Base-by-base conservation (phyloP, 805 yeast species). In the Wickerhamiella occidentalis region DNA sequence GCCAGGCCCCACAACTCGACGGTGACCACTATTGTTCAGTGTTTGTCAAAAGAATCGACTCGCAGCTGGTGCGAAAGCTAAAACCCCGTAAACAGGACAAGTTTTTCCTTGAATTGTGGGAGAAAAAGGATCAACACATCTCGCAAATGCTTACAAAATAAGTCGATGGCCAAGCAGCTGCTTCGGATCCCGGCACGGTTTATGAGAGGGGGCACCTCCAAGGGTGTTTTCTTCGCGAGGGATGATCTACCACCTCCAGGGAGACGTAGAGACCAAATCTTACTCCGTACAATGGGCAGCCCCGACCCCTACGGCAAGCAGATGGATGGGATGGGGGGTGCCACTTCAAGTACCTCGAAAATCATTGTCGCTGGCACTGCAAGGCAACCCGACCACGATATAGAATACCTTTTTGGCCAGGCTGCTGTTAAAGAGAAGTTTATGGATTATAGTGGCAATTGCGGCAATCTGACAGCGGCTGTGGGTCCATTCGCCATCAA, bases 131-230 rank as follows among this genome's bases (percentile, higher is more conserved):
- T 22, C 23, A 22, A 12, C 44, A 40, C 44, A 22, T 40, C 30
- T 22, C 42, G 15, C 30, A 29, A 11, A n/a, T 28, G 36, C 46
- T 30, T 42, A 42, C 46, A 17, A 17, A 28, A 42, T 33, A 33
- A 25, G 8, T 30, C 35, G 42, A 13, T 9, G 12, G 33, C 13
- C 33, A 40, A 23, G 44, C 23, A 17, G 19, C 17, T 25, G 37
- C 19, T 30, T 15, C 19, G 47, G 7, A 38, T 51, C 6, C 49
- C 53, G 1, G 53, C 53, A 7, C 36, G 44, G 7, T 49, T 47
- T 30, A 48, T 51, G 49, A 48, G 53, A 1, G 53, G 53, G 8
- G 53, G 53, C 15, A 51, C 53, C 35, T 51, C 53, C 40, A 48
- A 48, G 36, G 53, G 53, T 1, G 40, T 51, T 1, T 51, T 51